A percentile compares a stretch with the other conserved stretches of the same genome.
phyloP scores from a whole-genome alignment of 228 moss, liverwort and hornwort species.

The Sphagnum magellanicum region DNA sequence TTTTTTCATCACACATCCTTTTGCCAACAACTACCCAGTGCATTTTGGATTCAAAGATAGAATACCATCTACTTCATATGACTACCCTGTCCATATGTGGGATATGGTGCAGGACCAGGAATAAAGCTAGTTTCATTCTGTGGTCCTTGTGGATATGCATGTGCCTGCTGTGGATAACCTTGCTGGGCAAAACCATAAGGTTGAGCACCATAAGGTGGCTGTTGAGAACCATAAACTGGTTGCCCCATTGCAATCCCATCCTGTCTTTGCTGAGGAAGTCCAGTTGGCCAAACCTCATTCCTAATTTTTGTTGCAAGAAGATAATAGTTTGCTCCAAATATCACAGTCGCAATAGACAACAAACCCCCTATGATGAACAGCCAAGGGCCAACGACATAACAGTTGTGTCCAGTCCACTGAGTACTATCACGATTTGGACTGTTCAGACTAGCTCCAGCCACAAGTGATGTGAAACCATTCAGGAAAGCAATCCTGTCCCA shows the following conservation, averaged over 20 bases:
- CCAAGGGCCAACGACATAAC: background rate
- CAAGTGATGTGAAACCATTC: background rate
- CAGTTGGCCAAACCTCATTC: background rate
- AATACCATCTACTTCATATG: no score
- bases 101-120: no score
- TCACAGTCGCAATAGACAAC: background rate
- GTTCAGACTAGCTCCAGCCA: background rate
- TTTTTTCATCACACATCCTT: no score
- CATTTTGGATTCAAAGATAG: no score
- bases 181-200: no score
- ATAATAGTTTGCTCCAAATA: background rate
- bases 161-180: no score
- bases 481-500: background rate
- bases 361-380: background rate
- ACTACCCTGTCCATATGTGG: no score
- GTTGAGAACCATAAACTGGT: background rate
- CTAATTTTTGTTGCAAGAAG: background rate
- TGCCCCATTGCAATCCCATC: background rate
- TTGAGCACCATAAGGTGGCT: no score
- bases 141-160: no score
- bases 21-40: no score
- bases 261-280: background rate
- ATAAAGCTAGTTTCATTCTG: no score
- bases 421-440: background rate
- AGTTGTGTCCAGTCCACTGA: background rate